Conservation (phyloP, 331 rosid species). For the Quercus lobata region DNA sequence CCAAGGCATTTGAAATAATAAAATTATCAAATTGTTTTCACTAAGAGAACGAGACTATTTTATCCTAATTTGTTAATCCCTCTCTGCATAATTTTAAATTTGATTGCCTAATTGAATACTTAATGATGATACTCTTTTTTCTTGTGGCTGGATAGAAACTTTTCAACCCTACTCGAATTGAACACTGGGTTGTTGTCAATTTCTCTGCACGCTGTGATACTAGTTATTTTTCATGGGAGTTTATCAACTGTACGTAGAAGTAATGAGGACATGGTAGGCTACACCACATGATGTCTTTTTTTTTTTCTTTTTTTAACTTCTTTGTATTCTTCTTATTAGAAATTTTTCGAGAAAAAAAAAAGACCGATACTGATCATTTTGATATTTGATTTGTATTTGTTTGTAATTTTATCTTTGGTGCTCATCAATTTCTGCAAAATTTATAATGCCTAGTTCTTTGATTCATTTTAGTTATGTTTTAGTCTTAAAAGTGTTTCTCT, state of each 20-base stretch:
- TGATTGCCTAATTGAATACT: conserved; percentile 3
- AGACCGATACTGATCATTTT: no score
- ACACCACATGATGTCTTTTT: not conserved
- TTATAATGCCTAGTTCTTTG: no score
- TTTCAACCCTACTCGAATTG: conserved; percentile 50
- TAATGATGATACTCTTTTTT: conserved; percentile 8
- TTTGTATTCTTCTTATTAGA: no score
- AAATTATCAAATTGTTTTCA: not conserved
- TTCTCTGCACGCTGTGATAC: conserved; percentile 88
- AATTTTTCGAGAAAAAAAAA: no score
- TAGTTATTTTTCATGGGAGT: conserved; percentile 77
- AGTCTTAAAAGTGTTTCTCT: no score
- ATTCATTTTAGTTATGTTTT: no score
- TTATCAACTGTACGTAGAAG: conserved; percentile 73
- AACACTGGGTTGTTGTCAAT: conserved; percentile 74
- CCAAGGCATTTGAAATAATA: no score
- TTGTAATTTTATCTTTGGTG: no score
- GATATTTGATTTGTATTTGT: no score
- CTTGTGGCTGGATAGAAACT: conserved; percentile 44
- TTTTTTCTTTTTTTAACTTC: no score
- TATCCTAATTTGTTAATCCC: not conserved
- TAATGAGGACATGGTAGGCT: conserved; percentile 77
- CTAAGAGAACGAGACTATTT: not conserved
- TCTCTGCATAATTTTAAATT: conserved; percentile 6
- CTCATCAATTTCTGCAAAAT: no score